Evolutionary conservation across 2,329 filamentous ascomycete species (phyloP).

Genomic region (Pseudogymnoascus sp.): DNA sequence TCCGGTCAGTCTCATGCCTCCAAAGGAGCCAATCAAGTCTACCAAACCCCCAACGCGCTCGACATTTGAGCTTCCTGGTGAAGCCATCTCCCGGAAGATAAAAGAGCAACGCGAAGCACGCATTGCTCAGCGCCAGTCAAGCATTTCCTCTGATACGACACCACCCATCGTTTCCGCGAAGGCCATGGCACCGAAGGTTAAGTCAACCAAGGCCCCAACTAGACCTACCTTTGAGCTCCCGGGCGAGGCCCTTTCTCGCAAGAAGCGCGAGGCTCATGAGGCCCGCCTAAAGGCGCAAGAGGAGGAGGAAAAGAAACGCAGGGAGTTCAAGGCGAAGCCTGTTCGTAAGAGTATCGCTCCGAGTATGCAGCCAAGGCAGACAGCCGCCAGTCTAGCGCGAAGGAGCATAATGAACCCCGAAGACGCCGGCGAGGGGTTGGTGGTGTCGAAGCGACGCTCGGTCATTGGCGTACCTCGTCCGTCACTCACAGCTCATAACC

Average conservation of each 20-base stretch:
- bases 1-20: slow-evolving; percentile 34
- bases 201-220: slow-evolving; percentile 44
- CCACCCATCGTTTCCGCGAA: slow-evolving; percentile 31
- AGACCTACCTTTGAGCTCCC: slow-evolving; percentile 54
- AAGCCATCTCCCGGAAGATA: slow-evolving; percentile 49
- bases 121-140: slow-evolving; percentile 31
- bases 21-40: slow-evolving; percentile 42
- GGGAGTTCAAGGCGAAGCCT: slow-evolving; percentile 57
- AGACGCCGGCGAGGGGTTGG: slow-evolving; percentile 10
- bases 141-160: slow-evolving; percentile 26
- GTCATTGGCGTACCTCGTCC: slow-evolving; percentile 28
- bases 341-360: slow-evolving; percentile 37
- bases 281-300: slow-evolving; percentile 48
- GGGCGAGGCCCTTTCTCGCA: slow-evolving; percentile 46
- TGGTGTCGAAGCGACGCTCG: slow-evolving; percentile 24
- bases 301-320: slow-evolving; percentile 51
- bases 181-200: slow-evolving; percentile 37
- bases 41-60: slow-evolving; percentile 46
- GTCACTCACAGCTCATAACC: slow-evolving; percentile 28
- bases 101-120: slow-evolving; percentile 53
- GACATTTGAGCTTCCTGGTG: slow-evolving; percentile 55
- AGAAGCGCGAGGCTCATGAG: slow-evolving; percentile 46
- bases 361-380: slow-evolving; percentile 43
- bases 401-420: slow-evolving; percentile 29
- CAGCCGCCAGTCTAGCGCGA: slow-evolving; percentile 48